These are phyloP conservation scores for Pichiaceae sp. DNA, from an alignment of 1,139 yeast genomes.

Conservation along the genomic window DNA sequence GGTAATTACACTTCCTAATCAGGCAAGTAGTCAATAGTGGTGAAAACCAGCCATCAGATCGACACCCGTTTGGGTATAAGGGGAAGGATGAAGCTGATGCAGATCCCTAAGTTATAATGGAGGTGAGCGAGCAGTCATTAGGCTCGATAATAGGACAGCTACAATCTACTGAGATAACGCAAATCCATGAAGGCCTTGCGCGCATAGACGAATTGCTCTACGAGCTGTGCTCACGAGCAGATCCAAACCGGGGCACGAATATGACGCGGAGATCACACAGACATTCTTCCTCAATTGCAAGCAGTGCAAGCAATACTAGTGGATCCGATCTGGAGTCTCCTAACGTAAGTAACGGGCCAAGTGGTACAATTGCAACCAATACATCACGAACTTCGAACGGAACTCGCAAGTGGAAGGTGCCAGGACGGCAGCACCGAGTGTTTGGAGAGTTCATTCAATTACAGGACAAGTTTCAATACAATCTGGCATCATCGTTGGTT, in stretches of 20 bases:
- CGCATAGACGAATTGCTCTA: conserved; percentile 2
- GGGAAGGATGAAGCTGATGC: neutral
- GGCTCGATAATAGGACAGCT: conserved; percentile 1
- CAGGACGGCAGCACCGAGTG: conserved; percentile 20
- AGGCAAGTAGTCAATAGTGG: neutral
- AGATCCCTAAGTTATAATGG: neutral
- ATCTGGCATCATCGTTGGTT: conserved; percentile 28
- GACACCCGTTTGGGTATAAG: neutral
- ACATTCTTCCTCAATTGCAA: too few relatives aligned
- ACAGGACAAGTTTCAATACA: conserved; percentile 45
- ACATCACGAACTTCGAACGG: neutral
- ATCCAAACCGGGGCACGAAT: neutral
- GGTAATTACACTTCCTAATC: neutral
- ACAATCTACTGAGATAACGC: neutral
- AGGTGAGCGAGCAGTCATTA: neutral
- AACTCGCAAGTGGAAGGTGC: conserved; percentile 21
- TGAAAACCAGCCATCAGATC: neutral
- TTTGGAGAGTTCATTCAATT: conserved; percentile 35
- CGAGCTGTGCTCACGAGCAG: conserved; percentile 2
- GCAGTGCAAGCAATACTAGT: too few relatives aligned
- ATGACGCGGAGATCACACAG: too few relatives aligned
- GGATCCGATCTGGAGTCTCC: too few relatives aligned
- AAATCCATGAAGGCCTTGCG: neutral
- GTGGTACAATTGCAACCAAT: neutral
- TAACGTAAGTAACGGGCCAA: too few relatives aligned